Base-by-base conservation (phyloP, 2,329 filamentous ascomycete genomes). In the Pyrenophora tritici-repentis region DNA sequence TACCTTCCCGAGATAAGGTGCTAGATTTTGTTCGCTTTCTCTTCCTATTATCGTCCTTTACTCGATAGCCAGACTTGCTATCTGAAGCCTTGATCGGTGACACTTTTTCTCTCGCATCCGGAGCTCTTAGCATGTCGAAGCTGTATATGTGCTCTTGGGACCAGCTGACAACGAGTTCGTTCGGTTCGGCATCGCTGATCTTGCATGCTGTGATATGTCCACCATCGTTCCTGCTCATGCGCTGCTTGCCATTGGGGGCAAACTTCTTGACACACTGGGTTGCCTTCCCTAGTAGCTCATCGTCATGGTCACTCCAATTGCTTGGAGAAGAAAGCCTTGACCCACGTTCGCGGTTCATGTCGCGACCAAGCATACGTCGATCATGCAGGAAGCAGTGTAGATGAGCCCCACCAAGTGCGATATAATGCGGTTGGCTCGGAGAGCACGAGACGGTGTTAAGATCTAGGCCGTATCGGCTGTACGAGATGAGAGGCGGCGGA, bases 141-240 rank as follows among this genome's bases (percentile, higher is more conserved):
- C 82, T 83, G 71, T 86, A 86, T 42, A 88, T 85, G 55, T 84
- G 79, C 55, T 87, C 84, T 17, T 83, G 84, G 16, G 84, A 87
- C 86, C 86, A 88, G 60, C 85, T 87, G 17, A 83, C 86, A 12
- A 88, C 72, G 62, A 88, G 81, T 62, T 88, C 85, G 56, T 88
- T 85, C 0, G 86, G 86, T 53, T 86, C 81, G 7, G 83, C 83
- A 71, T 88, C 84, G 58, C 84, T 87, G 62, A 88, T 88, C 71
- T 87, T 88, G 71, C 85, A 87, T 13, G 86, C 85, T 2, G 86
- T 88, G 62, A 88, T 88, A 60, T 88, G 85, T 4, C 84, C 83
- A 53, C 81, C 81, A 46, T 86, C 82, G 49, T 74, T 76, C 37
- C 76, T 75, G 48, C 75, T 70, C 78, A 83, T 82, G 34, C 72